phyloP scores from a whole-genome alignment of 1,284 basidiomycete genomes.

The Rhodotorula sp. region DNA sequence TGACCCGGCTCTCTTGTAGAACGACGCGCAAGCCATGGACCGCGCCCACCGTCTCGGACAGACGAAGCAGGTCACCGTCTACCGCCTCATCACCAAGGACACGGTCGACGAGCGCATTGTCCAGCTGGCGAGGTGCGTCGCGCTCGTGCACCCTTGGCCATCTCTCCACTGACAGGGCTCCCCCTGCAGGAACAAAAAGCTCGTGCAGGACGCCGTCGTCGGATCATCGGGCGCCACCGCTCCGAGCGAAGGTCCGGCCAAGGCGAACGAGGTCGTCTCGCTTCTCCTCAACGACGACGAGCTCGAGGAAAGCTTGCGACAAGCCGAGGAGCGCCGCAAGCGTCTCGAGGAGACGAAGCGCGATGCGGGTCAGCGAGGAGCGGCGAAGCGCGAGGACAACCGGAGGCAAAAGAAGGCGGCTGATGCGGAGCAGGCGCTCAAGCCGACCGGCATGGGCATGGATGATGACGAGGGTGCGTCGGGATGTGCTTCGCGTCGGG shows the following conservation, averaged over 20 bases:
- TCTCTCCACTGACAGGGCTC: background rate
- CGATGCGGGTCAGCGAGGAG: slow-evolving; percentile 32
- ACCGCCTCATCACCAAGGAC: slow-evolving; percentile 91
- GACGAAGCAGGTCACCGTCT: slow-evolving; percentile 98
- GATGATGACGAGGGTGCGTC: slow-evolving; percentile 39
- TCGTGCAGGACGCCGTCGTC: slow-evolving; percentile 96
- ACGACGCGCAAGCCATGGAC: slow-evolving; percentile 99
- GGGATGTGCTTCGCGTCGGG: background rate
- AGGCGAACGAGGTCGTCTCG: slow-evolving; percentile 95
- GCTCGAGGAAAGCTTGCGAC: slow-evolving; percentile 40
- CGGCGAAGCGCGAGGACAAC: slow-evolving; percentile 28
- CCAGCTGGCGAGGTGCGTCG: slow-evolving; percentile 67
- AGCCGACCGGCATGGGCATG: slow-evolving; percentile 15
- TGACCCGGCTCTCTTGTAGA: slow-evolving; percentile 50
- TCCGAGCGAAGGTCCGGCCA: slow-evolving; percentile 62
- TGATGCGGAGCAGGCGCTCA: slow-evolving; percentile 11
- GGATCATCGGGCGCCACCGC: slow-evolving; percentile 64
- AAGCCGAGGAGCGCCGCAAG: slow-evolving; percentile 50
- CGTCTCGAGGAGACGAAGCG: slow-evolving; percentile 48
- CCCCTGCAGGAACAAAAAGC: slow-evolving; percentile 54
- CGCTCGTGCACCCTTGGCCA: background rate
- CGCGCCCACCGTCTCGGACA: slow-evolving; percentile 98
- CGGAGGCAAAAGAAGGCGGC: slow-evolving; percentile 16
- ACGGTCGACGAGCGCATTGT: slow-evolving; percentile 99
- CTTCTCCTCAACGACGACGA: slow-evolving; percentile 91